A percentile compares a stretch with the other conserved stretches of the same genome.
Evolutionary conservation across 768 basidiomycete species (phyloP).

Genomic region (Serendipita sp.): DNA sequence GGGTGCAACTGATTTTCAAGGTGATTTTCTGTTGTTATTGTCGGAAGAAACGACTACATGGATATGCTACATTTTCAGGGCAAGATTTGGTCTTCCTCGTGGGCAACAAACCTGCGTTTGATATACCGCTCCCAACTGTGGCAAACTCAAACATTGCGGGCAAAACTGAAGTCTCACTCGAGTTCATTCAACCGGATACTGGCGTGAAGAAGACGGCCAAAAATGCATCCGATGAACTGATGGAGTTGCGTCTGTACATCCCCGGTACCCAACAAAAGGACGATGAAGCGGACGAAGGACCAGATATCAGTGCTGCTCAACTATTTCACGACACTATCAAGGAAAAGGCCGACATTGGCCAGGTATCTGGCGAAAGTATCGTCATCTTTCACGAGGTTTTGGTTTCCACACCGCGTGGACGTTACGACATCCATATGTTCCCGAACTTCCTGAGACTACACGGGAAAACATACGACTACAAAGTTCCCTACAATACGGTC

Average conservation of each 20-base stretch:
- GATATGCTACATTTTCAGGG: constrained; percentile 30
- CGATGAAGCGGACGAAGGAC: constrained; percentile 44
- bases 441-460: constrained; percentile 82
- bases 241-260: constrained; percentile 92
- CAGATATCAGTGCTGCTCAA: constrained; percentile 81
- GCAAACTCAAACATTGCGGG: constrained; percentile 97
- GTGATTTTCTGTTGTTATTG: constrained; percentile 24
- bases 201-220: constrained; percentile 29
- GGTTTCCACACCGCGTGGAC: constrained; percentile 88
- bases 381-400: constrained; percentile 91
- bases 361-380: constrained; percentile 80
- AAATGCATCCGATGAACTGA: constrained; percentile 60
- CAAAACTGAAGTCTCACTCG: constrained; percentile 96
- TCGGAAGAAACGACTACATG: not conserved
- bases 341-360: constrained; percentile 88
- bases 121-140: constrained; percentile 70
- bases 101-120: constrained; percentile 76
- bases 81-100: constrained; percentile 85
- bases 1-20: constrained; percentile 90
- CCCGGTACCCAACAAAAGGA: constrained; percentile 60
- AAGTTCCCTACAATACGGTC: constrained; percentile 81
- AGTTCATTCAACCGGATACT: constrained; percentile 43
- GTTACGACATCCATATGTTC: constrained; percentile 98
- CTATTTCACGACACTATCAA: constrained; percentile 94
- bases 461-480: constrained; percentile 99